Percentiles rank a stretch among this genome's conserved stretches.
Conservation (phyloP, 257 asterid genomes). For the Solanum neorickii region DNA sequence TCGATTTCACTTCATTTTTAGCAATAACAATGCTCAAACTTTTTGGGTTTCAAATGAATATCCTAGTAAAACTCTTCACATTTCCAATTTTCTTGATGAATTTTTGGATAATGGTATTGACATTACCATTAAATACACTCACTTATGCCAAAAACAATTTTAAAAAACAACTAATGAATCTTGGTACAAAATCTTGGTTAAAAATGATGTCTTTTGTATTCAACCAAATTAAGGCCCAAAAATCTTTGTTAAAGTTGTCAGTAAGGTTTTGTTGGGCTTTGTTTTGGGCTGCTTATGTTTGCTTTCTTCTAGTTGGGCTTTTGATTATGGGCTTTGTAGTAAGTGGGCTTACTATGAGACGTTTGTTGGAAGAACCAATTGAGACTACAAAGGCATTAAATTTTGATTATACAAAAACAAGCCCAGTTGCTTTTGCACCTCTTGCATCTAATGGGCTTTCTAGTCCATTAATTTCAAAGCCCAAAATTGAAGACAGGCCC, state of each 20-base stretch:
- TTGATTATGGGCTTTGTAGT: constrained; percentile 25
- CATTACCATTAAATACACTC: constrained; percentile 31
- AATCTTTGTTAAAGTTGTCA: constrained; percentile 16
- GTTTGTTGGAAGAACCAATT: constrained; percentile 33
- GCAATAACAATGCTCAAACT: constrained; percentile 17
- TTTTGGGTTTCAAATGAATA: constrained; percentile 26
- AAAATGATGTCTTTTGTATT: constrained; percentile 10
- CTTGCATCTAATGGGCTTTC: constrained; percentile 6
- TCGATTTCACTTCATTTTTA: constrained; percentile 13
- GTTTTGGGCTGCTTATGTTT: constrained; percentile 31
- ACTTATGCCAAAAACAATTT: constrained; percentile 10
- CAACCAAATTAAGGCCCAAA: constrained; percentile 12
- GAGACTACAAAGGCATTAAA: constrained; percentile 28
- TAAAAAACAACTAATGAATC: constrained; percentile 15
- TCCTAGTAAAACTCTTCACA: constrained; percentile 20
- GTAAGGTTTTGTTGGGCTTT: constrained; percentile 26
- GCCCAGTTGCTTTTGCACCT: constrained; percentile 43
- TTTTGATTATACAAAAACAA: constrained; percentile 51
- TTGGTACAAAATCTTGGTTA: constrained; percentile 6
- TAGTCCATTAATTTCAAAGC: neutral
- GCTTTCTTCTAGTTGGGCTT: constrained; percentile 29
- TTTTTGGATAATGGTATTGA: constrained; percentile 16
- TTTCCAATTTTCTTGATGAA: constrained; percentile 25
- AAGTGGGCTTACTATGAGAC: constrained; percentile 21
- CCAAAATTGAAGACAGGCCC: neutral